Percentiles rank a stretch among this genome's conserved stretches.
phyloP scores from a whole-genome alignment of 1,284 basidiomycete species.

The Amylostereum areolatum region DNA sequence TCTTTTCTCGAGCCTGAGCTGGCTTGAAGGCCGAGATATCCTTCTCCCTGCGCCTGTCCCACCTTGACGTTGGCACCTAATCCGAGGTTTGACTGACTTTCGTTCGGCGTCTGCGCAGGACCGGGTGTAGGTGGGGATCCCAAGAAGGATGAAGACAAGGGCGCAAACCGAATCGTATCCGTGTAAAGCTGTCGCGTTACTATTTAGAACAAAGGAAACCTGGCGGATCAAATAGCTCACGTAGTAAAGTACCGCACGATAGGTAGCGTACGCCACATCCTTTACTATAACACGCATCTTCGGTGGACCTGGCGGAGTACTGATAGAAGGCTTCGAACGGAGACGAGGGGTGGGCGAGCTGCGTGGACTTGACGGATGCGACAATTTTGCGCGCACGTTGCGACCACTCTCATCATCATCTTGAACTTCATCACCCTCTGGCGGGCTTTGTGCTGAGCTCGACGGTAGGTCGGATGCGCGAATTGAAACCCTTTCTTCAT shows the following conservation, averaged over 20 bases:
- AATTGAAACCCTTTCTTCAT: not conserved
- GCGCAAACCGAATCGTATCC: constrained; percentile 79
- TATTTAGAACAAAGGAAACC: not conserved
- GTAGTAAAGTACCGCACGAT: constrained; percentile 80
- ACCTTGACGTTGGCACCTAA: constrained; percentile 11
- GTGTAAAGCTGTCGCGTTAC: constrained; percentile 64
- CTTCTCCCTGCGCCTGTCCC: constrained; percentile 14
- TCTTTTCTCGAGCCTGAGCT: constrained; percentile 44
- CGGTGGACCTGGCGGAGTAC: constrained; percentile 25
- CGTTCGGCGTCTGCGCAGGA: constrained; percentile 23
- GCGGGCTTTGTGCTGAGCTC: not conserved
- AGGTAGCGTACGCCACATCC: constrained; percentile 81
- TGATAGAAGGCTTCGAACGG: not conserved
- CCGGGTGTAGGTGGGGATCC: constrained; percentile 24
- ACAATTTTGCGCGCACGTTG: constrained; percentile 28
- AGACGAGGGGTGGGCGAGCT: not conserved
- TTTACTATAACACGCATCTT: constrained; percentile 63
- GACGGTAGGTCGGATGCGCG: not conserved
- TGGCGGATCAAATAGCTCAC: constrained; percentile 32
- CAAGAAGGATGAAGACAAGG: constrained; percentile 66
- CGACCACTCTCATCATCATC: constrained; percentile 14
- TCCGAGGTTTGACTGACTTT: constrained; percentile 28
- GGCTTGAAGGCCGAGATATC: constrained; percentile 6
- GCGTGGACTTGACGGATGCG: constrained; percentile 24
- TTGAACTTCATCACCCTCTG: constrained; percentile 3